A percentile compares a stretch with the other conserved stretches of the same genome.
These are phyloP conservation scores for Phyllosticta citrichinensis DNA, from an alignment of 2,329 filamentous ascomycete species.

Conservation along the genomic window DNA sequence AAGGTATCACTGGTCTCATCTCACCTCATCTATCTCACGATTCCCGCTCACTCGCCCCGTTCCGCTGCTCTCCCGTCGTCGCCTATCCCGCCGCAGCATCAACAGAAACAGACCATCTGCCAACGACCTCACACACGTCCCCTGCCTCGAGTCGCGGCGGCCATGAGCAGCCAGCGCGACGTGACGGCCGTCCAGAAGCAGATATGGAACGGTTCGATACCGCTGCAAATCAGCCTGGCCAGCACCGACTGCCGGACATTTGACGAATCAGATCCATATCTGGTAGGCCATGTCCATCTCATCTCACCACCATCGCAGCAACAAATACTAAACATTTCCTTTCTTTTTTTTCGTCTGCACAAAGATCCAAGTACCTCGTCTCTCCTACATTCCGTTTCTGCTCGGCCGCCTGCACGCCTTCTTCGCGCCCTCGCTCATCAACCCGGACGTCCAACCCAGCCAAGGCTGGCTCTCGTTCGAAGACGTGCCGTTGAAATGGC, in stretches of 20 bases:
- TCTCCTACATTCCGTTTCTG: constrained; percentile 60
- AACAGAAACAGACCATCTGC: not conserved
- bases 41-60: not conserved
- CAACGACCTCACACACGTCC: not conserved
- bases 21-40: not conserved
- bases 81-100: not conserved
- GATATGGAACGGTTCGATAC: constrained; percentile 51
- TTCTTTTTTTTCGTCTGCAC: not conserved
- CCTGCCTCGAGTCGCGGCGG: constrained; percentile 12
- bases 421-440: constrained; percentile 49
- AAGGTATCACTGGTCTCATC: not conserved
- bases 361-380: constrained; percentile 51
- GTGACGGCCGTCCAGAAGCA: constrained; percentile 35
- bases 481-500: constrained; percentile 60
- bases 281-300: constrained; percentile 32
- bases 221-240: constrained; percentile 49
- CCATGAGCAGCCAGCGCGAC: constrained; percentile 18
- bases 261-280: constrained; percentile 50
- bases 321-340: not conserved
- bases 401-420: constrained; percentile 53
- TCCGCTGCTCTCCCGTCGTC: not conserved
- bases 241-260: constrained; percentile 51
- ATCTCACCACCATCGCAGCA: not conserved
- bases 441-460: constrained; percentile 42
- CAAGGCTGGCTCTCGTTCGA: constrained; percentile 58